Conservation (phyloP, 305 asterid species). For the Fraxinus xanthoxyloides region DNA sequence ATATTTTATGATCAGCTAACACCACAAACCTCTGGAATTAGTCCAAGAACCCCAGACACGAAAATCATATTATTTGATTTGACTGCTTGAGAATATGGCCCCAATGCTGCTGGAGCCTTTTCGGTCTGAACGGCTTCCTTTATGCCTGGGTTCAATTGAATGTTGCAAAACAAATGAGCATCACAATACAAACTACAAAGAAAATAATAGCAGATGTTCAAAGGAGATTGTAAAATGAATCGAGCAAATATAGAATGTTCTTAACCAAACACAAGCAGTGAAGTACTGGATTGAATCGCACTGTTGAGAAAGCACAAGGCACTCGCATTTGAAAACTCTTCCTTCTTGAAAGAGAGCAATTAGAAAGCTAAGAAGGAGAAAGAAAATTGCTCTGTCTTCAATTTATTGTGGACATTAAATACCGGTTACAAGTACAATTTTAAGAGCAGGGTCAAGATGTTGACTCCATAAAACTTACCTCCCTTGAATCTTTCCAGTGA, state of each 20-base stretch:
- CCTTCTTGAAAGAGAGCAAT: not conserved
- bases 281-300: not conserved
- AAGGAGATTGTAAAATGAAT: not conserved
- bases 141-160: constrained; percentile 31
- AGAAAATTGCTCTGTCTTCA: not conserved
- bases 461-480: not conserved
- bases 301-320: not conserved
- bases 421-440: too few species aligned
- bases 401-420: not conserved
- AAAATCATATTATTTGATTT: constrained; percentile 65
- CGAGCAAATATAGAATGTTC: not conserved
- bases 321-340: not conserved
- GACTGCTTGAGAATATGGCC: constrained; percentile 89
- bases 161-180: not conserved
- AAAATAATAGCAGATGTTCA: not conserved
- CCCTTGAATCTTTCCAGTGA: not conserved
- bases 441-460: not conserved
- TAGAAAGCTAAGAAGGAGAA: not conserved
- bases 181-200: not conserved
- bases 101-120: constrained; percentile 84
- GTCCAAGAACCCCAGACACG: constrained; percentile 80
- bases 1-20: not conserved
- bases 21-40: constrained; percentile 67
- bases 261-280: not conserved
- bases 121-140: constrained; percentile 74